Percentiles rank a stretch among this genome's conserved stretches.
Evolutionary conservation across 169 alveolate genomes (phyloP).

Genomic region (Plasmodium fragile): DNA sequence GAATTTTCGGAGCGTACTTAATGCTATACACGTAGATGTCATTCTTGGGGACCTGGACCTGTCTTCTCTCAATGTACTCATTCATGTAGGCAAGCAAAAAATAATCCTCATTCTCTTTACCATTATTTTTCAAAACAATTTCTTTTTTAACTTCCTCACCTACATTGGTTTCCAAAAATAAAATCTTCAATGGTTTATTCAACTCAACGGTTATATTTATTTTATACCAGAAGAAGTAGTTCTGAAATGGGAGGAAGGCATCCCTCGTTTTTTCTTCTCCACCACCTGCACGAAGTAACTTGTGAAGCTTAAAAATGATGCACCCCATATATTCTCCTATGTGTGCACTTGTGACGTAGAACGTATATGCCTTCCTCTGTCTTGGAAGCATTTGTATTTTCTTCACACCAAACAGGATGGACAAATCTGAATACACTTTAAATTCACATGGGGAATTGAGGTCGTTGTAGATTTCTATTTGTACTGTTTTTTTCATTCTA

Average conservation of each 20-base stretch:
- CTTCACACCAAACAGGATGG: conserved; percentile 43
- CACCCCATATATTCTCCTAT: conserved; percentile 73
- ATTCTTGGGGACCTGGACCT: conserved; percentile 30
- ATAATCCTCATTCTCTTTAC: conserved; percentile 31
- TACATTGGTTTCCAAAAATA: conserved; percentile 31
- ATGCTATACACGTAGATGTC: conserved; percentile 38
- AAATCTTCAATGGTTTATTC: conserved; percentile 49
- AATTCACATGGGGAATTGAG: conserved; percentile 45
- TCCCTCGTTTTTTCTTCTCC: background rate
- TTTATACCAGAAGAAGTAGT: conserved; percentile 67
- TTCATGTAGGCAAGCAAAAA: conserved; percentile 51
- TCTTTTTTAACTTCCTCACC: conserved; percentile 52
- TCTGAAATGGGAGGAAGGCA: background rate
- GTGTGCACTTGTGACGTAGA: conserved; percentile 47
- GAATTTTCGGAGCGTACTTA: conserved; percentile 35
- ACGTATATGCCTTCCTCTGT: conserved; percentile 36
- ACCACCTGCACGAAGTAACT: background rate
- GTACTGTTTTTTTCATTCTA: conserved; percentile 28
- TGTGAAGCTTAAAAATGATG: conserved; percentile 32
- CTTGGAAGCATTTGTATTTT: conserved; percentile 57
- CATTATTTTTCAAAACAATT: conserved; percentile 66
- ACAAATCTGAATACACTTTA: conserved; percentile 56
- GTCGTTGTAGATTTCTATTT: conserved; percentile 43
- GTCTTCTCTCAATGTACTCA: conserved; percentile 60
- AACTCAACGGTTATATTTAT: conserved; percentile 25